Evolutionary conservation across 768 basidiomycete species (phyloP), one percentile per base, ranked within the genome.

Genomic region (Artomyces pyxidatus): DNA sequence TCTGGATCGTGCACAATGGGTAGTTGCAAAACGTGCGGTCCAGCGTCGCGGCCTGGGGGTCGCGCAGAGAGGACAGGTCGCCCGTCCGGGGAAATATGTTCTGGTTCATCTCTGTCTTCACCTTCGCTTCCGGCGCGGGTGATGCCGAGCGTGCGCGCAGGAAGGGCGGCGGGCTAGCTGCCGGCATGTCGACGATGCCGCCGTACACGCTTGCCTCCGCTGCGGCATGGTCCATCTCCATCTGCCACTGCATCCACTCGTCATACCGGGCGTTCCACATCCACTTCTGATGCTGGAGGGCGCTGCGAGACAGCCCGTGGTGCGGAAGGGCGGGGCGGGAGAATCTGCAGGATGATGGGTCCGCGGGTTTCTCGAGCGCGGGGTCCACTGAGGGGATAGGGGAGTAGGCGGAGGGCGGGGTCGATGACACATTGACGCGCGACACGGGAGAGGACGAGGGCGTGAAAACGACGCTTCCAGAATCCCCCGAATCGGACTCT

Each of bases 1-100:
- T 85, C 38, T 70, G 65, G 58, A 85, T 77, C 17, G 83, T 85
- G 77, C 82, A 84, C 41, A 78, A 60, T 3, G 79, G 76, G 57
- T 80, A 68, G 28, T 62, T 67, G 50, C 72, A 72, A 56, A 85
- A 82, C 53, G 67, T 77, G 10, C 76, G 76, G 60, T 86, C 84
- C 43, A 81, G 69, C 44, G 76, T 67, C 51, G 66, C 70, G 42
- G 71, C 71, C 57, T 76, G 77, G 2, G 78, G 75, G 57, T 85
- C 81, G 23, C 76, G 74, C 32, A 85, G 63, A 2, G 79, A 71
- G 0, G 69, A 61, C 22, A 86, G 63, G 53, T 85, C 83, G 5
- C 84, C 84, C 10, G 75, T 71, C 2, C 84, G 73, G n/a, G 84
- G 84, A 58, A 78, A 66, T 38, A 67, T 65, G 45, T 63, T 52